Evolutionary conservation across 805 yeast species (phyloP).

Genomic region (Starmerella roubikii): DNA sequence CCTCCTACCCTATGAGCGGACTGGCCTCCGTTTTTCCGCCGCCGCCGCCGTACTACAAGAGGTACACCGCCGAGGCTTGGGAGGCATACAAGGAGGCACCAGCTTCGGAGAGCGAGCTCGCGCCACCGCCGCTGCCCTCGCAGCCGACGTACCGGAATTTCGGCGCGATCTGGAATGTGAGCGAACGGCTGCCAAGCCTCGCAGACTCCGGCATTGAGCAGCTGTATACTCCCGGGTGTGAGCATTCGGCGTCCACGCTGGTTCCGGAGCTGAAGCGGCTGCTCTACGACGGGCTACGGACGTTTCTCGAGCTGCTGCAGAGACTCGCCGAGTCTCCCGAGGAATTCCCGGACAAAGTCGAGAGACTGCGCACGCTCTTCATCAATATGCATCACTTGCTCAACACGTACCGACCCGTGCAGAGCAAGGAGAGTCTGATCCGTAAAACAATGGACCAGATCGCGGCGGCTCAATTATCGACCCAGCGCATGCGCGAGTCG

Average conservation of each 20-base stretch:
- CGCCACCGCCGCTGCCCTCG: constrained; percentile 23
- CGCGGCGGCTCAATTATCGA: constrained; percentile 18
- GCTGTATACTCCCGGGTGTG: constrained; percentile 36
- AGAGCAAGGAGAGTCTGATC: constrained; percentile 77
- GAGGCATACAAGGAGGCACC: constrained; percentile 16
- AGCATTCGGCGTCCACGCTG: constrained; percentile 12
- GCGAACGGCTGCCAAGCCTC: constrained; percentile 63
- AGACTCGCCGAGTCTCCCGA: constrained; percentile 62
- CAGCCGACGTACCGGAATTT: constrained; percentile 60
- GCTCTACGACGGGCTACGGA: constrained; percentile 61
- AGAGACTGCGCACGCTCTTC: constrained; percentile 62
- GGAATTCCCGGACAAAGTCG: constrained; percentile 48
- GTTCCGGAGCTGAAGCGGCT: constrained; percentile 56
- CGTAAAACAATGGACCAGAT: constrained; percentile 60
- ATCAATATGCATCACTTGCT: constrained; percentile 84
- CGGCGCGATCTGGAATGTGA: constrained; percentile 75
- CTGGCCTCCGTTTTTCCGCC: constrained; percentile 77
- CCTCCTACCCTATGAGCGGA: constrained; percentile 1
- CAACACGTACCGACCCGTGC: constrained; percentile 91
- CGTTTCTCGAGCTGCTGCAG: constrained; percentile 73
- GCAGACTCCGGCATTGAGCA: constrained; percentile 67
- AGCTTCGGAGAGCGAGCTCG: constrained; percentile 9
- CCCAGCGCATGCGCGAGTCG: constrained; percentile 28
- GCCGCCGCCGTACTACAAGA: constrained; percentile 73
- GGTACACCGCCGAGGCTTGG: constrained; percentile 52